These are phyloP conservation scores for Diphasiastrum complanatum DNA, from an alignment of 83 land plant species.

Conservation along the genomic window DNA sequence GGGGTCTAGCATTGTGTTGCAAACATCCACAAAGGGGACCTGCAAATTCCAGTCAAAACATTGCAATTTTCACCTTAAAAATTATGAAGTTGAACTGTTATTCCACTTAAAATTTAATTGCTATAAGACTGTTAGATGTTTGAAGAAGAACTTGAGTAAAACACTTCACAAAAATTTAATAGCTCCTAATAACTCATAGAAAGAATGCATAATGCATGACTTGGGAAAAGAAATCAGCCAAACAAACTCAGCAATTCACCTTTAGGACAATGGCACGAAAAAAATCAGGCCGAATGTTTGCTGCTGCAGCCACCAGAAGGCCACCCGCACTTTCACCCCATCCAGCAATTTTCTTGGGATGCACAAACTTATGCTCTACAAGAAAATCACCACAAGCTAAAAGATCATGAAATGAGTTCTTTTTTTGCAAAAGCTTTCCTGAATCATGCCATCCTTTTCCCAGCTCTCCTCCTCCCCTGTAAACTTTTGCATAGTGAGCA, in stretches of 20 bases:
- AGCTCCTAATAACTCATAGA: not conserved
- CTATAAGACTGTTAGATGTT: no score
- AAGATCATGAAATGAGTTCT: conserved; percentile 80
- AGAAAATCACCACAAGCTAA: conserved; percentile 62
- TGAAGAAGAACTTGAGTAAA: not conserved
- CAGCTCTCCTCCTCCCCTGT: conserved; percentile 81
- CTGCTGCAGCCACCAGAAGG: conserved; percentile 68
- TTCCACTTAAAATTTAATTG: not conserved
- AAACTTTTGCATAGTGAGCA: no score
- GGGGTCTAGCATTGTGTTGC: conserved; percentile 83
- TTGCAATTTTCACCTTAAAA: not conserved
- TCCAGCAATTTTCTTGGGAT: conserved; percentile 47
- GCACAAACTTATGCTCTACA: conserved; percentile 60
- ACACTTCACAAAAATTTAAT: not conserved
- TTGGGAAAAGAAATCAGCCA: not conserved
- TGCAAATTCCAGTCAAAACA: conserved; percentile 30
- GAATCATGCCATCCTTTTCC: conserved; percentile 79
- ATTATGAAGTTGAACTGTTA: not conserved
- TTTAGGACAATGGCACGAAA: conserved; percentile 77
- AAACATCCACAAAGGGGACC: conserved; percentile 93
- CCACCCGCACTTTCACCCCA: conserved; percentile 87
- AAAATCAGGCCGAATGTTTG: conserved; percentile 61
- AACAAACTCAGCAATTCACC: conserved; percentile 33
- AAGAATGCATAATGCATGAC: not conserved
- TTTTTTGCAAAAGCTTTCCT: conserved; percentile 58